A percentile compares a stretch with the other conserved stretches of the same genome.
phyloP scores from a whole-genome alignment of 805 yeast genomes.

The Yamadazyma kitorensis region DNA sequence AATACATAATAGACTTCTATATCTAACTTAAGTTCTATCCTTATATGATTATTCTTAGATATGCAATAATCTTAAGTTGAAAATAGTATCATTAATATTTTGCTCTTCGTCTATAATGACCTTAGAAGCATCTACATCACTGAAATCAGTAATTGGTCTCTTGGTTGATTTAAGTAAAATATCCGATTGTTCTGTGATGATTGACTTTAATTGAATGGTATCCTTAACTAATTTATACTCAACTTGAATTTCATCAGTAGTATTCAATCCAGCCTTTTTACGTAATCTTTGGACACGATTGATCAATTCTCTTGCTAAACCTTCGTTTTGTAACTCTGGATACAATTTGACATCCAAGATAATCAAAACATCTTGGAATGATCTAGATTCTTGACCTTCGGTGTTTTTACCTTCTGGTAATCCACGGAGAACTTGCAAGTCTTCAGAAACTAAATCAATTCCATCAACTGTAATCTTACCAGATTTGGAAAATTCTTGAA shows the following conservation, averaged over 20 bases:
- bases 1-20: too few species aligned
- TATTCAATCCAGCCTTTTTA: conserved; percentile 91
- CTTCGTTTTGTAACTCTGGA: conserved; percentile 88
- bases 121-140: conserved; percentile 37
- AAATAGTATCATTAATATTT: conserved; percentile 66
- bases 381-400: conserved; percentile 80
- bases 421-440: conserved; percentile 86
- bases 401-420: conserved; percentile 64
- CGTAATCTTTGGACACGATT: conserved; percentile 97
- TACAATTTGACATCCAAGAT: conserved; percentile 85
- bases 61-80: conserved; percentile 74
- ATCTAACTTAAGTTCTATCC: too few species aligned
- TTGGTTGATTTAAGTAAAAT: conserved; percentile 77
- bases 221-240: conserved; percentile 70
- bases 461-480: conserved; percentile 88
- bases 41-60: conserved; percentile 32
- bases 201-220: conserved; percentile 59
- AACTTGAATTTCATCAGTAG: conserved; percentile 91
- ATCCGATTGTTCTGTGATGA: conserved; percentile 62
- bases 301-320: conserved; percentile 92
- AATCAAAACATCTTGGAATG: conserved; percentile 85
- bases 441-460: conserved; percentile 82
- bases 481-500: conserved; percentile 64
- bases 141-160: conserved; percentile 51
- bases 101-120: conserved; percentile 89